A percentile compares a stretch with the other conserved stretches of the same genome.
Evolutionary conservation across 345 rosid genomes (phyloP).

Genomic region (Mangifera indica): DNA sequence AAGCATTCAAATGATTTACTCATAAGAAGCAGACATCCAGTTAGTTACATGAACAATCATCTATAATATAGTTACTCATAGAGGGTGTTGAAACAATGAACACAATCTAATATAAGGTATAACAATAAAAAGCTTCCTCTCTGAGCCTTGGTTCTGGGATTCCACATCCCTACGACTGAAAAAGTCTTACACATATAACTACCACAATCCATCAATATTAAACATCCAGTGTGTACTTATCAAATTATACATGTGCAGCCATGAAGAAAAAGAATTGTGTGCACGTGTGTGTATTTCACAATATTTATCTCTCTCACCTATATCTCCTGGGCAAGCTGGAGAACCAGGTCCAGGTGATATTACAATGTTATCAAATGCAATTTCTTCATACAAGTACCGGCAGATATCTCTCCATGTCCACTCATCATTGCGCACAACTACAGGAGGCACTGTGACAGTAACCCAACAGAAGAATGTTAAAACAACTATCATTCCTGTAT

Average conservation of each 20-base stretch:
- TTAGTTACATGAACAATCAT: not conserved
- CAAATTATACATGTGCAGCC: not conserved
- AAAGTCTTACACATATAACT: not conserved
- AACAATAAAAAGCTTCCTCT: not conserved
- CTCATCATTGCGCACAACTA: slow-evolving; percentile 79
- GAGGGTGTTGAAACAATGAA: not conserved
- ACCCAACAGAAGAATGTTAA: slow-evolving; percentile 20
- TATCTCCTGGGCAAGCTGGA: slow-evolving; percentile 73
- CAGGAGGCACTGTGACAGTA: slow-evolving; percentile 67
- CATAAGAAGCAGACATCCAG: slow-evolving; percentile 10
- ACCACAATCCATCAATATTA: not conserved
- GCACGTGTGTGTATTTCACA: not conserved
- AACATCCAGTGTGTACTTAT: not conserved
- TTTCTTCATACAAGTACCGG: slow-evolving; percentile 58
- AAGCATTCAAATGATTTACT: slow-evolving; percentile 33
- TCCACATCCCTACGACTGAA: not conserved
- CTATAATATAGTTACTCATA: not conserved
- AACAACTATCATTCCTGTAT: not conserved
- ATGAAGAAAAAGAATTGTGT: not conserved
- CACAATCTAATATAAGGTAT: not conserved
- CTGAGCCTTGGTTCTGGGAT: not conserved
- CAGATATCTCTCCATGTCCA: slow-evolving; percentile 75
- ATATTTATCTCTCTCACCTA: slow-evolving; percentile 47
- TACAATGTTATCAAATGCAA: slow-evolving; percentile 80
- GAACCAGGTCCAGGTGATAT: slow-evolving; percentile 99